phyloP scores from a whole-genome alignment of 1,284 basidiomycete species.

The Pascua sp. region DNA sequence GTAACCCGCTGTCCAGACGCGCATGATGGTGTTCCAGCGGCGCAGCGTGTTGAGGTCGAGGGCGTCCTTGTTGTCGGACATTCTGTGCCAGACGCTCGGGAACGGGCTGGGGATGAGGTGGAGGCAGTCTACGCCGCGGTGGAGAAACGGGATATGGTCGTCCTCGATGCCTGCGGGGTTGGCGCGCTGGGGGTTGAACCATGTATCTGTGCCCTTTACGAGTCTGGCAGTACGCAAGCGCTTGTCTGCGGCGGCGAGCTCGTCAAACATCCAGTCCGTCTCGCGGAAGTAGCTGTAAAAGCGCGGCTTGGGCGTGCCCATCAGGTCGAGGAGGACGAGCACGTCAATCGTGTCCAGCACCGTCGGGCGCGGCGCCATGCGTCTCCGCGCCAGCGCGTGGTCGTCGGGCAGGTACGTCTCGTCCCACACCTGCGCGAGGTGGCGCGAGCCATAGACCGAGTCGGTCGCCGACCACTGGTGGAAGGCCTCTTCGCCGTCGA shows the following conservation, averaged over 20 bases:
- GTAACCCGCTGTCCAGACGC: slow-evolving; percentile 88
- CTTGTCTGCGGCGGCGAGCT: slow-evolving; percentile 64
- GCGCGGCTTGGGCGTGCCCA: slow-evolving; percentile 68
- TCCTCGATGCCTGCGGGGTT: slow-evolving; percentile 71
- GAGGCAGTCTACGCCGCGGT: slow-evolving; percentile 77
- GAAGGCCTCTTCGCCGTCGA: slow-evolving; percentile 98
- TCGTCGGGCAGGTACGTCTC: slow-evolving; percentile 60
- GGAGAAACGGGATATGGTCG: slow-evolving; percentile 90
- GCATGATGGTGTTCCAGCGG: slow-evolving; percentile 82
- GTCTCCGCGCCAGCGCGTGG: slow-evolving; percentile 56
- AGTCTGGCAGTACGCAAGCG: slow-evolving; percentile 52
- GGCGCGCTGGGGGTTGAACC: slow-evolving; percentile 33
- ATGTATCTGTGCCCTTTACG: slow-evolving; percentile 33
- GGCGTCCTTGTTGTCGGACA: slow-evolving; percentile 77
- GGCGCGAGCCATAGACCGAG: slow-evolving; percentile 89
- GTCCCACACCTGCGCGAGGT: slow-evolving; percentile 80
- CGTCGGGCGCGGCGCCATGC: slow-evolving; percentile 57
- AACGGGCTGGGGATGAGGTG: slow-evolving; percentile 90
- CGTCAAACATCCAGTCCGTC: slow-evolving; percentile 86
- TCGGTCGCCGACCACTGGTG: slow-evolving; percentile 82
- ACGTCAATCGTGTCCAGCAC: slow-evolving; percentile 79
- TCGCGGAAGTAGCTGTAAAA: slow-evolving; percentile 78
- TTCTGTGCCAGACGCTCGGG: slow-evolving; percentile 85
- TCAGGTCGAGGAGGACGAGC: slow-evolving; percentile 81
- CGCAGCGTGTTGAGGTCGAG: slow-evolving; percentile 81